Evolutionary conservation across 148 eudicot genomes (phyloP).

Genomic region (Fagopyrum tataricum): DNA sequence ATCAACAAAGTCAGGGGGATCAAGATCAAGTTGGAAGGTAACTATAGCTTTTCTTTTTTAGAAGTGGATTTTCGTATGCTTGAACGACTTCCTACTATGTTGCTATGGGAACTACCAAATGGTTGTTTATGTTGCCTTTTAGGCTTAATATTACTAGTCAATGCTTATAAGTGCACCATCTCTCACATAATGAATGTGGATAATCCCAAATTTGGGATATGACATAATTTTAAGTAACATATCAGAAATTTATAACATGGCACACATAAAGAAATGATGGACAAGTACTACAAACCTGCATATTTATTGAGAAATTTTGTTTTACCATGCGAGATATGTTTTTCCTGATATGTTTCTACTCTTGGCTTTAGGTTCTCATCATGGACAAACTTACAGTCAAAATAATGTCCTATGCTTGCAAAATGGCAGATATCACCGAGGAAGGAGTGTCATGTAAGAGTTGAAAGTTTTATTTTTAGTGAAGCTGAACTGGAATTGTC

Average conservation of each 20-base stretch:
- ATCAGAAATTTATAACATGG: not conserved
- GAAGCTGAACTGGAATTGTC: not conserved
- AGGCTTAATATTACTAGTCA: not conserved
- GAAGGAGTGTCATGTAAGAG: constrained; percentile 95
- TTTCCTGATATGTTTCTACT: not conserved
- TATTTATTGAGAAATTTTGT: not conserved
- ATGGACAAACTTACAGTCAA: constrained; percentile 86
- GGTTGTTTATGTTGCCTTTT: not conserved
- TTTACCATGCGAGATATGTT: not conserved
- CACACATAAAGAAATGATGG: not conserved
- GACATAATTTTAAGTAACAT: not conserved
- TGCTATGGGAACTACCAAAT: not conserved
- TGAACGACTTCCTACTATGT: not conserved
- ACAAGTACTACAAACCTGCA: constrained; percentile 1
- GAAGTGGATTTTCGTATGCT: not conserved
- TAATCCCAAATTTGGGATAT: not conserved
- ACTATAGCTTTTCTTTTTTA: constrained; percentile 3
- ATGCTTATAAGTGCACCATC: not conserved
- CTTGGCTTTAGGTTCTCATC: constrained; percentile 68
- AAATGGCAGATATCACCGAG: constrained; percentile 94
- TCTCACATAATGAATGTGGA: not conserved
- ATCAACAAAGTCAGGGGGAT: constrained; percentile 52
- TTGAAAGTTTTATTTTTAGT: not conserved
- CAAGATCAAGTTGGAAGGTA: constrained; percentile 86
- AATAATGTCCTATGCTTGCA: constrained; percentile 86